Conservation (phyloP, 2,329 filamentous ascomycete species). For the Diaporthe batatas region DNA sequence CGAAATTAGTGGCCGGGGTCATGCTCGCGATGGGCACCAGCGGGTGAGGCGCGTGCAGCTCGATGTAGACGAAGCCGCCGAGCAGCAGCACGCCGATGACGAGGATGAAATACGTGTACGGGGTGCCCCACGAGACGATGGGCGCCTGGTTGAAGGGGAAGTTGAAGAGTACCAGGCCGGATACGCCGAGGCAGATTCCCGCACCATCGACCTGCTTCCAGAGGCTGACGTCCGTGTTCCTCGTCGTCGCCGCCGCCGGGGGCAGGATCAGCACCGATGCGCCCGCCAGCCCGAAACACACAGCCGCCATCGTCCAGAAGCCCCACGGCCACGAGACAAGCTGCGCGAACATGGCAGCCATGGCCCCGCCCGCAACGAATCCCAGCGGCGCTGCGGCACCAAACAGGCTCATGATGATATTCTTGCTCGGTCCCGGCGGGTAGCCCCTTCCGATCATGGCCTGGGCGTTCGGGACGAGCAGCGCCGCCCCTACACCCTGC, state of each 20-base stretch:
- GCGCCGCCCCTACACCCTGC: conserved; percentile 38
- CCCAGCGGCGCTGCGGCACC: conserved; percentile 41
- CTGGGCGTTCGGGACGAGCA: conserved; percentile 40
- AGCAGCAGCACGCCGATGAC: conserved; percentile 65
- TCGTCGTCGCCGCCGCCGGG: conserved; percentile 14
- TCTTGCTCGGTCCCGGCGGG: conserved; percentile 37
- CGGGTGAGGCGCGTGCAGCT: conserved; percentile 58
- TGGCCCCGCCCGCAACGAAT: conserved; percentile 32
- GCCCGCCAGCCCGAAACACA: conserved; percentile 10
- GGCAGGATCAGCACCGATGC: conserved; percentile 44
- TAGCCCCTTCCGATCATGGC: conserved; percentile 37
- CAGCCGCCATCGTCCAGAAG: conserved; percentile 33
- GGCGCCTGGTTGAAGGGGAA: conserved; percentile 69
- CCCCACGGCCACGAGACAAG: conserved; percentile 29
- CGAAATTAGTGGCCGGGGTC: conserved; percentile 60
- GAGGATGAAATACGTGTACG: conserved; percentile 65
- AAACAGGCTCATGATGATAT: conserved; percentile 38
- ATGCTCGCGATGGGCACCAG: conserved; percentile 66
- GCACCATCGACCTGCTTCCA: conserved; percentile 22
- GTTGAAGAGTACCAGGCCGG: conserved; percentile 67
- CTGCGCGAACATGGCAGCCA: conserved; percentile 20
- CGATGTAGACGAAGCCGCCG: conserved; percentile 63
- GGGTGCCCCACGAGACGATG: conserved; percentile 63
- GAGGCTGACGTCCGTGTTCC: conserved; percentile 36
- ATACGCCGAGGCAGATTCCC: conserved; percentile 55